Evolutionary conservation across 2,329 filamentous ascomycete species (phyloP), one percentile per base, ranked within the genome.

Genomic region (Ascochyta rabiei): DNA sequence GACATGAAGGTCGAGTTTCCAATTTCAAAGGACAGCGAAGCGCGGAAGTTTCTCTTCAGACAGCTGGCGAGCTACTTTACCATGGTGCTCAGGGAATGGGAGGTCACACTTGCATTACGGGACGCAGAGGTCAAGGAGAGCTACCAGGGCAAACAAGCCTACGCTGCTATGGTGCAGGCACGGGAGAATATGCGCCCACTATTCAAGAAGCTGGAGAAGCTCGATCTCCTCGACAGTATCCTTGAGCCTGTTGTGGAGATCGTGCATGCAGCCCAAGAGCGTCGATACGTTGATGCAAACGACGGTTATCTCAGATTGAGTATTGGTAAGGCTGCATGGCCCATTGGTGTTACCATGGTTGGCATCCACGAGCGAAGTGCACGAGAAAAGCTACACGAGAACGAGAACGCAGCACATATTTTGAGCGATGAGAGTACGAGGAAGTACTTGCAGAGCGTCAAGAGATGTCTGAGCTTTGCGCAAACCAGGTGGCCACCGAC

Each of bases 271-370:
- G 91, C 93, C 4, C 95, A 99, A 76, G 88, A 92, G 71, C 85
- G 92, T 56, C 86, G 91, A 60, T 99, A 99, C 71, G 93, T 99
- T 41, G 90, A 97, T 76, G 95, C 95, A 30, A 98, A 98, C 72
- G 91, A 99, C 73, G 93, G 91, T 0, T 99, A 99, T 75, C 80
- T 99, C 57, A 84, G 91, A 48, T 81, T 99, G 49, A 96, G 91
- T 73, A 99, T 99, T 70, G 92, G 92, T 61, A 96, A 96, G 79
- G 93, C 92, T 64, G 95, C 95, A 15, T 99, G 95, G 95, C 95
- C 95, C 21, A 99, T 99, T 70, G 95, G 95, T 77, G 95, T 99
- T 34, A 99, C 95, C 75, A 99, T 98, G 95, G 95, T 99, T 70
- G 95, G 95, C 81, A 99, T 99, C 67, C 95, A 99, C 84, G 95